Conservation (phyloP, 2,329 filamentous ascomycete genomes). For the Cladophialophora psammophila region DNA sequence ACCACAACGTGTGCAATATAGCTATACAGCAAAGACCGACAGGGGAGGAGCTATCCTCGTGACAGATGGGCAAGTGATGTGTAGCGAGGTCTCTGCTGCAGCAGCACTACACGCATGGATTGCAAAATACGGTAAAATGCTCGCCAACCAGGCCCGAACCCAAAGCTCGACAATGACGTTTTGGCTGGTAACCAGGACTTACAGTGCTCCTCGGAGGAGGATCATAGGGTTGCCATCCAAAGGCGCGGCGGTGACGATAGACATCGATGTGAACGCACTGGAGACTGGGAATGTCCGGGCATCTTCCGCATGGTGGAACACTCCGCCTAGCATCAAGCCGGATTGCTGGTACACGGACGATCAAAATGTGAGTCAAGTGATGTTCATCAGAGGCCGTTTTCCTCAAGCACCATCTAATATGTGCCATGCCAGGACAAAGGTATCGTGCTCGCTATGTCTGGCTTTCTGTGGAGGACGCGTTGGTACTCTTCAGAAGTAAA, state of each 20-base stretch:
- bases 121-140: background rate
- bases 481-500: conserved; percentile 1
- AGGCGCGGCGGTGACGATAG: background rate
- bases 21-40: background rate
- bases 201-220: background rate
- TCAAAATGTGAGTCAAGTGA: background rate
- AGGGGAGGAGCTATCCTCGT: background rate
- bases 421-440: background rate
- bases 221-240: background rate
- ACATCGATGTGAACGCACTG: background rate
- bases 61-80: background rate
- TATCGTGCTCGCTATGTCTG: background rate
- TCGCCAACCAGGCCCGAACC: background rate
- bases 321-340: background rate
- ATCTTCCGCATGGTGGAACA: background rate
- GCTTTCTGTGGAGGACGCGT: background rate
- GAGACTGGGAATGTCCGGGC: background rate
- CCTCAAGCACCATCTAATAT: background rate
- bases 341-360: background rate
- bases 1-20: background rate
- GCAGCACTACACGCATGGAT: background rate
- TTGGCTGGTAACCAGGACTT: background rate
- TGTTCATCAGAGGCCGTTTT: background rate
- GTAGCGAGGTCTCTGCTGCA: background rate
- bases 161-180: background rate